These are phyloP conservation scores for Heliamphora pulchella DNA, from an alignment of 179 eudicot genomes.

Conservation along the genomic window DNA sequence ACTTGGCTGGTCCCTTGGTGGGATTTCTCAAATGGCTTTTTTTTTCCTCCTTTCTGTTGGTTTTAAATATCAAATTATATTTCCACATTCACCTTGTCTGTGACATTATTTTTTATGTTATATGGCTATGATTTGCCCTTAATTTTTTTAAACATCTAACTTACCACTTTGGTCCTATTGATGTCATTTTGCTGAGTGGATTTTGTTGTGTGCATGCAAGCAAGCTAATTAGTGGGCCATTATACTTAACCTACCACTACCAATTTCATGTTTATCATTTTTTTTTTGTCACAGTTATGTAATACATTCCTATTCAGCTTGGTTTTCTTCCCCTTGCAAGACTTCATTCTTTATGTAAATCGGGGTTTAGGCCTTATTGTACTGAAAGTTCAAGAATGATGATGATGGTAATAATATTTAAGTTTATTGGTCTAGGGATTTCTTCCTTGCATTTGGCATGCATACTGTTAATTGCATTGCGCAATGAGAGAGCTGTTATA, in stretches of 20 bases:
- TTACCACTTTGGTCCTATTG: not conserved
- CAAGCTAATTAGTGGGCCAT: not conserved
- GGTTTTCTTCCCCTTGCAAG: not conserved
- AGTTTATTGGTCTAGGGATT: not conserved
- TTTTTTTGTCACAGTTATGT: not conserved
- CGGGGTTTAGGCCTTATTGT: not conserved
- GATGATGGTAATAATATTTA: not conserved
- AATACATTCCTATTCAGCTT: not conserved
- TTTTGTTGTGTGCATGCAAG: not conserved
- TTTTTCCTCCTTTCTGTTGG: not conserved
- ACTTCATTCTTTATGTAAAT: not conserved
- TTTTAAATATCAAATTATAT: not conserved
- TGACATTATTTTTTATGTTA: not conserved
- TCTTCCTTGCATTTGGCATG: not conserved
- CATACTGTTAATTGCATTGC: not conserved
- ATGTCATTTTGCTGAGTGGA: not conserved
- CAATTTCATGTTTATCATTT: no score
- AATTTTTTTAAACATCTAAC: not conserved
- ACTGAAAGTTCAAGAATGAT: not conserved
- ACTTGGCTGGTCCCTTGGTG: conserved; percentile 4
- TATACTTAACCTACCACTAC: no score
- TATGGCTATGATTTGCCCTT: not conserved
- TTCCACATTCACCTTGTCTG: not conserved
- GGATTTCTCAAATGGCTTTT: not conserved
- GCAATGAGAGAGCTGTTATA: not conserved